A percentile compares a stretch with the other conserved stretches of the same genome.
Conservation (phyloP, 2,329 filamentous ascomycete species). For the Fusarium odoratissimum region DNA sequence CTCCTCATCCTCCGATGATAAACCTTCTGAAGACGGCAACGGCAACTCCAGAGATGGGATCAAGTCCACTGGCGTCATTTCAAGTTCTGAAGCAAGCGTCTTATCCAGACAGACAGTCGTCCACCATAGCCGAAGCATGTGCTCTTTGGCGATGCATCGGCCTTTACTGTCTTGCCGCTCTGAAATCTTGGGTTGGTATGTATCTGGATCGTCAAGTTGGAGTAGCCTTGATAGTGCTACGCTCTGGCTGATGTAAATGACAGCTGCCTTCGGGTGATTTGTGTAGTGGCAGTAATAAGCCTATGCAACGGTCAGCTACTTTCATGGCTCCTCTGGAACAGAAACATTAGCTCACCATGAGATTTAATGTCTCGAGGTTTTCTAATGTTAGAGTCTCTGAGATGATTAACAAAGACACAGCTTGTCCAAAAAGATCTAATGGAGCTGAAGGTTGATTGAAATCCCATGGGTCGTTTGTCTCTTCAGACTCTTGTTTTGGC, state of each 20-base stretch:
- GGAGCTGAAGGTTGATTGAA: no score
- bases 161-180: accelerated
- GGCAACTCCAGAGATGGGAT: accelerated
- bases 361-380: background rate
- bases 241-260: background rate
- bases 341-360: background rate
- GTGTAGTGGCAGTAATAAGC: background rate
- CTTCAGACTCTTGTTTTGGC: background rate
- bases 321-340: background rate
- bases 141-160: accelerated
- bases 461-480: no score
- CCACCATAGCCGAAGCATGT: background rate
- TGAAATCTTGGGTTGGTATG: accelerated
- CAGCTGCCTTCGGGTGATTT: background rate
- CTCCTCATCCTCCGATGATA: accelerated
- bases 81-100: background rate
- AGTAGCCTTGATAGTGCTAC: background rate
- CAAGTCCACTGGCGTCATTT: accelerated
- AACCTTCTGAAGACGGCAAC: background rate
- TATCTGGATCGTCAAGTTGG: background rate
- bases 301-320: background rate
- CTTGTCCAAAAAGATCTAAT: background rate
- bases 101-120: background rate
- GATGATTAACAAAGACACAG: background rate
- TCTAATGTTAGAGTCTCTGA: background rate